These are phyloP conservation scores for Debaryomyces subglobosus DNA, from an alignment of 1,139 yeast species.

Conservation along the genomic window DNA sequence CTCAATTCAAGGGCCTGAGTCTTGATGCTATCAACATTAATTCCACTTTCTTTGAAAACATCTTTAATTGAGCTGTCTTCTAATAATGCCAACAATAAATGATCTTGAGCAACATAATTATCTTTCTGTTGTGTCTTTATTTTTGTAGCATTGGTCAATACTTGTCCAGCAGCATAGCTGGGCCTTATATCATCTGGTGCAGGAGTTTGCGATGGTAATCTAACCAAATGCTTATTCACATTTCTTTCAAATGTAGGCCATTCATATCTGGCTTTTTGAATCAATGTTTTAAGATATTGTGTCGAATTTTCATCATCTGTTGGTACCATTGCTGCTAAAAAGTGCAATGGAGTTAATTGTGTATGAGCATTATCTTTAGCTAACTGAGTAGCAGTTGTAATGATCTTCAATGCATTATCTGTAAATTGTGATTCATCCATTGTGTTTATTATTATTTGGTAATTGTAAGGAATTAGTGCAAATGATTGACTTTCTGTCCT, in stretches of 20 bases:
- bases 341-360: constrained; percentile 81
- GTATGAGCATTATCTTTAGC: constrained; percentile 86
- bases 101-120: constrained; percentile 91
- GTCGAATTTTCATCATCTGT: constrained; percentile 69
- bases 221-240: constrained; percentile 78
- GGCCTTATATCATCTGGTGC: constrained; percentile 79
- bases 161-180: constrained; percentile 69
- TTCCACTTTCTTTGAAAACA: constrained; percentile 72
- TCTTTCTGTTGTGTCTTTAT: constrained; percentile 89
- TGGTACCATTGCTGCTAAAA: constrained; percentile 90
- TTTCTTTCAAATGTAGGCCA: constrained; percentile 79
- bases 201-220: constrained; percentile 86
- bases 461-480: constrained; percentile 9
- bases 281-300: constrained; percentile 77
- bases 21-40: constrained; percentile 72
- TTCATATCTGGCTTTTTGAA: constrained; percentile 87
- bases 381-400: constrained; percentile 76
- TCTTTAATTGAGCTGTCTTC: constrained; percentile 74
- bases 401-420: constrained; percentile 84
- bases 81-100: constrained; percentile 78
- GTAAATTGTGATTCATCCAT: constrained; percentile 81
- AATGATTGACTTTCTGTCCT: background rate
- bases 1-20: constrained; percentile 83
- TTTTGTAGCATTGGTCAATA: constrained; percentile 69
- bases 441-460: constrained; percentile 5